Evolutionary conservation across 768 basidiomycete genomes (phyloP).

Genomic region (Leucogyrophana mollusca): DNA sequence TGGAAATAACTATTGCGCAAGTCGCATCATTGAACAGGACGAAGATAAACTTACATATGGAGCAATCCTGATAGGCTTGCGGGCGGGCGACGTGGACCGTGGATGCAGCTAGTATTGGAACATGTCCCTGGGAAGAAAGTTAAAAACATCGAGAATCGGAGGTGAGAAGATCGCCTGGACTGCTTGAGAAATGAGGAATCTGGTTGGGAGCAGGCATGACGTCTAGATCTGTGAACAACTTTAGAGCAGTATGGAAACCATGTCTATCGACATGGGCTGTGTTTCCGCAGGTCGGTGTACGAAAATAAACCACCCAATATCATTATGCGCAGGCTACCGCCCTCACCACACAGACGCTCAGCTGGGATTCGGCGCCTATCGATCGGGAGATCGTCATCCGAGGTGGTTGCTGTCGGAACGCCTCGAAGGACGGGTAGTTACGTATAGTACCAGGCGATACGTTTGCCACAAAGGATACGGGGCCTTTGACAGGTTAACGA

Average conservation of each 20-base stretch:
- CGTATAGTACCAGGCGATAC: no score
- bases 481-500: no score
- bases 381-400: no score
- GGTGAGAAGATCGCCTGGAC: conserved; percentile 13
- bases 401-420: no score
- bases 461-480: no score
- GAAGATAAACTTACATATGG: conserved; percentile 15
- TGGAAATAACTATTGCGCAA: conserved; percentile 11
- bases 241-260: conserved; percentile 2
- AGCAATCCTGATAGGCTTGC: conserved; percentile 11
- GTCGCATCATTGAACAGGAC: neutral
- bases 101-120: neutral
- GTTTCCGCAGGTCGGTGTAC: no score
- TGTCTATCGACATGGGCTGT: neutral
- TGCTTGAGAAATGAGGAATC: conserved; percentile 12
- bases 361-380: no score
- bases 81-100: neutral
- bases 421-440: no score
- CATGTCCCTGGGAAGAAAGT: conserved; percentile 12
- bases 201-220: neutral
- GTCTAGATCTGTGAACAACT: conserved; percentile 1
- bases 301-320: neutral
- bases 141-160: neutral
- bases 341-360: no score
- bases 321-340: neutral